Base-by-base conservation (phyloP, 495 filamentous ascomycete species). In the Chlorociboria aeruginascens region DNA sequence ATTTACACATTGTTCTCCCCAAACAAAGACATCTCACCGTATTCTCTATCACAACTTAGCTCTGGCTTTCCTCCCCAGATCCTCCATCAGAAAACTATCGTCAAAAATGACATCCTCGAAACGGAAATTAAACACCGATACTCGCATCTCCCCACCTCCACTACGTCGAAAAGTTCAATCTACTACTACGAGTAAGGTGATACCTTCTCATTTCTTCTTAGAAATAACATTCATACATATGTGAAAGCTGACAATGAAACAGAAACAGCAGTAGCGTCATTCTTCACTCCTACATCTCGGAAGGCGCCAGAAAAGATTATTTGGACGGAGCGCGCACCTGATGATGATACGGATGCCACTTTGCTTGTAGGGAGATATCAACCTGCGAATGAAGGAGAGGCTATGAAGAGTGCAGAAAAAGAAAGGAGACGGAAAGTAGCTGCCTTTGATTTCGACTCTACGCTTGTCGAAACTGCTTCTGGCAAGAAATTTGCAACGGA, bases 371-470 rank as follows among this genome's bases (percentile, higher is more conserved):
- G 78, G 29, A 82, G 77, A 52, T 89, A 89, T 58, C 54, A 61
- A 7, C 52, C 53, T 13, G 47, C 61, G 3, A 49, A 38, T 32
- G 57, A 52, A 25, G 61, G 46, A 35, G 32, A 28, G 31, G 3
- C 7, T 43, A 59, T 9, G 45, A 34, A 57, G 67, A 59, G 63
- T 70, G 56, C 46, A 54, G 12, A 34, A 51, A 20, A 49, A 8
- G 25, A 35, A 7, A 52, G 46, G 47, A 56, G 53, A 43, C 51
- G 60, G 16, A 92, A 82, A 62, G 75, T 99, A 44, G 90, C 89
- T 17, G 85, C 81, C 0, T 97, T 99, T 61, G 92, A 99, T 58
- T 52, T 92, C 82, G 92, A 95, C 64, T 89, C 83, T 35, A 99
- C 93, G 6, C 62, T 99, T 12, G 86, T 97, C 46, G 68, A 69